Conservation (phyloP, 1,139 yeast species). For the Zygotorulaspora mrakii region DNA sequence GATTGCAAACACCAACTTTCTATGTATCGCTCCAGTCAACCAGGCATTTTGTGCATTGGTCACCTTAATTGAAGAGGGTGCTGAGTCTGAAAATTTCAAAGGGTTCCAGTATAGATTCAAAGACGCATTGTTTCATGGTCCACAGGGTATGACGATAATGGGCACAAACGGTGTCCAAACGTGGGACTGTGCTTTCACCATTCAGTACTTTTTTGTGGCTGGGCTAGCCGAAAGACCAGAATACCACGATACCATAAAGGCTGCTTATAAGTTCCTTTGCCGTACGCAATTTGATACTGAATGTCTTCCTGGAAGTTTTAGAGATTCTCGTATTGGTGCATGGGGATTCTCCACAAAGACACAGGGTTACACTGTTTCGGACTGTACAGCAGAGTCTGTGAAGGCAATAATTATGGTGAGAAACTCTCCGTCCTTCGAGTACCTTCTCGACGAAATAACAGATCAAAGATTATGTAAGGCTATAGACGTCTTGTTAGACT, state of each 20-base stretch:
- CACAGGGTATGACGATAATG: conserved; percentile 88
- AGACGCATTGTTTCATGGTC: conserved; percentile 79
- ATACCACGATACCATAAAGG: conserved; percentile 57
- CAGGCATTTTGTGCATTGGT: conserved; percentile 81
- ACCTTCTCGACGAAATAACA: conserved; percentile 49
- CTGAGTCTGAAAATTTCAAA: conserved; percentile 57
- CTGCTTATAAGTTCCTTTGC: conserved; percentile 67
- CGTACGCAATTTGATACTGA: conserved; percentile 83
- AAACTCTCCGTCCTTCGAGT: conserved; percentile 52
- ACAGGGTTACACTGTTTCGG: conserved; percentile 95
- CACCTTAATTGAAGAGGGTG: conserved; percentile 64
- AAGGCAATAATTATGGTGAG: conserved; percentile 92
- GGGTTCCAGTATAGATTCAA: conserved; percentile 58
- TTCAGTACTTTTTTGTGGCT: conserved; percentile 77
- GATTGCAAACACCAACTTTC: conserved; percentile 67
- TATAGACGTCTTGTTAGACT: conserved; percentile 60
- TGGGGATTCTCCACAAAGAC: conserved; percentile 96
- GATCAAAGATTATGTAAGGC: conserved; percentile 58
- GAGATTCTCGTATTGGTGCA: conserved; percentile 86
- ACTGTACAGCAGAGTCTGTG: conserved; percentile 94
- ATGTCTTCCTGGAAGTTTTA: conserved; percentile 70
- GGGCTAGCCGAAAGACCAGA: conserved; percentile 72
- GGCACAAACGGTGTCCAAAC: conserved; percentile 98
- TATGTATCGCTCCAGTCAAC: conserved; percentile 92
- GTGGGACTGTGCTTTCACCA: conserved; percentile 92